Evolutionary conservation across 331 rosid species (phyloP).

Genomic region (Acacia concinna): DNA sequence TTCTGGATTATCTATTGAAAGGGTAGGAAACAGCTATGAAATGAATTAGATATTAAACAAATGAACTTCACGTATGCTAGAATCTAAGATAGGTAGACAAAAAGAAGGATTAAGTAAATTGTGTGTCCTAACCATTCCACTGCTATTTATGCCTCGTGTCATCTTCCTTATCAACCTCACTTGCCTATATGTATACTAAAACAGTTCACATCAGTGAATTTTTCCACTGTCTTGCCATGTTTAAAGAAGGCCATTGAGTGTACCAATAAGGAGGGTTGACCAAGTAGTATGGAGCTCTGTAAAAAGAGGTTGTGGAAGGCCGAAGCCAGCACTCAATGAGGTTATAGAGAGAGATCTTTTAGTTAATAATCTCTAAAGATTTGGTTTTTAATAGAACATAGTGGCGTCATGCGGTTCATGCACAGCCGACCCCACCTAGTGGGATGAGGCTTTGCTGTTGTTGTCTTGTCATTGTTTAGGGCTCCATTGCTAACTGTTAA

Average conservation of each 20-base stretch:
- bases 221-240: not conserved
- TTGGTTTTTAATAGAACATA: no score
- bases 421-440: no score
- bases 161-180: not conserved
- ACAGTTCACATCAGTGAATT: not conserved
- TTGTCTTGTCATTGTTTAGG: not conserved
- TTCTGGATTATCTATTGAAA: not conserved
- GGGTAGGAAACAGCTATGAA: not conserved
- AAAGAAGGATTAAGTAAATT: not conserved
- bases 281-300: no score
- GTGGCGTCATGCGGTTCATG: no score
- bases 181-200: not conserved
- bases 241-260: no score
- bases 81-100: not conserved
- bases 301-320: no score
- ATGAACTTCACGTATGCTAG: not conserved
- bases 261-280: no score
- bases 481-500: not conserved
- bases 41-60: not conserved
- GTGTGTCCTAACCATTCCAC: not conserved
- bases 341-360: no score
- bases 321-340: no score
- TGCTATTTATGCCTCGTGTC: not conserved
- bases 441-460: no score
- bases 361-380: no score